These are phyloP conservation scores for Raffaelea arxii DNA, from an alignment of 2,329 filamentous ascomycete species.

Conservation along the genomic window DNA sequence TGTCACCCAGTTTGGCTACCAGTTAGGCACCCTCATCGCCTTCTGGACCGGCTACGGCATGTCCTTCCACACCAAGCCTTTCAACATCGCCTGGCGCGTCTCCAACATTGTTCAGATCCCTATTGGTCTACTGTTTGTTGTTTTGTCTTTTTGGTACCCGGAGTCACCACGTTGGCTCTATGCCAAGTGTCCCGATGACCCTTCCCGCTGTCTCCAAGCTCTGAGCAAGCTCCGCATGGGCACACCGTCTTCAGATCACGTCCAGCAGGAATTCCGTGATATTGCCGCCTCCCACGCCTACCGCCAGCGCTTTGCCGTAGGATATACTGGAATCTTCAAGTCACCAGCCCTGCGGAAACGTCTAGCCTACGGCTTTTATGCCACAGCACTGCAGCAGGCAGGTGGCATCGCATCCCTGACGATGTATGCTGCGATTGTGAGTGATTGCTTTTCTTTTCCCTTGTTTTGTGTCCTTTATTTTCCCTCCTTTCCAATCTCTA, in stretches of 20 bases:
- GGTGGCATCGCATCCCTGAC: conserved; percentile 3
- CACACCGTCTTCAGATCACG: conserved; percentile 2
- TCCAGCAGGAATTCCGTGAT: conserved; percentile 1
- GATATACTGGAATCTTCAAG: conserved; percentile 1
- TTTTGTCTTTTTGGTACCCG: conserved; percentile 5
- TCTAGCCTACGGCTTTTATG: conserved; percentile 2
- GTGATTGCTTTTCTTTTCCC: not conserved
- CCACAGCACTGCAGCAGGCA: conserved; percentile 3
- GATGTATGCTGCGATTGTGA: conserved; percentile 3
- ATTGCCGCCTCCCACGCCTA: conserved; percentile 1
- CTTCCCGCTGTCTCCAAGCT: not conserved
- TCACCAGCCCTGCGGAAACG: conserved; percentile 2
- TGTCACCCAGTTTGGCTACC: conserved; percentile 26
- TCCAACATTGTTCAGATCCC: conserved; percentile 5
- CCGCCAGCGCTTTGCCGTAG: conserved; percentile 1
- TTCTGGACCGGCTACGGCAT: conserved; percentile 31
- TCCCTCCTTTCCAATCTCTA: not conserved
- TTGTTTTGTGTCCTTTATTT: not conserved
- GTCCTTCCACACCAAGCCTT: conserved; percentile 2
- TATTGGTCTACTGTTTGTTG: conserved; percentile 1
- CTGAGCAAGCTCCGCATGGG: conserved; percentile 5
- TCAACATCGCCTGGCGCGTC: conserved; percentile 6
- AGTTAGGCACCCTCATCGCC: conserved; percentile 31
- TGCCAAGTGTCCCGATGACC: conserved; percentile 3
- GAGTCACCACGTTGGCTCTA: conserved; percentile 5